These are phyloP conservation scores for Ophiostoma piceae DNA, from an alignment of 2,329 filamentous ascomycete genomes.

Conservation along the genomic window DNA sequence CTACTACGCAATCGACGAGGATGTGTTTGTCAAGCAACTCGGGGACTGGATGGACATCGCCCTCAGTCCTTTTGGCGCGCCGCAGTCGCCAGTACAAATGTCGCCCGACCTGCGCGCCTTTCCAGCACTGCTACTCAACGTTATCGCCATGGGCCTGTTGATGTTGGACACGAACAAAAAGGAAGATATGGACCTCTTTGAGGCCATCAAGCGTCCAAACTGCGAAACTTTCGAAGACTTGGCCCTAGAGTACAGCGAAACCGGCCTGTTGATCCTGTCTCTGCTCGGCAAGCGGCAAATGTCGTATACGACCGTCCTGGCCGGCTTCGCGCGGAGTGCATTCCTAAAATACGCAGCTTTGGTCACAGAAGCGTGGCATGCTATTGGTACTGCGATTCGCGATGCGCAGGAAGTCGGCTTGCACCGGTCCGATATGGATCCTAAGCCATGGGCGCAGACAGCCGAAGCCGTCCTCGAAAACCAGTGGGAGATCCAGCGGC, in stretches of 20 bases:
- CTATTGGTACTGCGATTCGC: slow-evolving; percentile 51
- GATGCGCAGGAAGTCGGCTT: slow-evolving; percentile 60
- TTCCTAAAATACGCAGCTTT: slow-evolving; percentile 56
- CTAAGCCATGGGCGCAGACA: slow-evolving; percentile 43
- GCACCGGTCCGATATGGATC: slow-evolving; percentile 50
- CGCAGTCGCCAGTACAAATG: slow-evolving; percentile 47
- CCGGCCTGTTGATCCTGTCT: slow-evolving; percentile 48
- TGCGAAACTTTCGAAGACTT: slow-evolving; percentile 58
- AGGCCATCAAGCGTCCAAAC: slow-evolving; percentile 53
- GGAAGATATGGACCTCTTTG: slow-evolving; percentile 43
- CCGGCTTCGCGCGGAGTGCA: slow-evolving; percentile 51
- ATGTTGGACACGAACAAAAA: slow-evolving; percentile 42
- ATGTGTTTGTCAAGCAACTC: slow-evolving; percentile 48
- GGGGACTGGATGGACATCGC: slow-evolving; percentile 48
- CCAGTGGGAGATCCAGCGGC: slow-evolving; percentile 53
- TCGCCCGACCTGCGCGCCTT: slow-evolving; percentile 50
- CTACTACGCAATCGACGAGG: slow-evolving; percentile 52
- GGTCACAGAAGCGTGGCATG: slow-evolving; percentile 57
- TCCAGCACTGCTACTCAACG: slow-evolving; percentile 56
- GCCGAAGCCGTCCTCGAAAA: slow-evolving; percentile 49
- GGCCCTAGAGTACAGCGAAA: slow-evolving; percentile 56
- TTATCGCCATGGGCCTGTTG: slow-evolving; percentile 51
- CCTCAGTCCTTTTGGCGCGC: slow-evolving; percentile 43
- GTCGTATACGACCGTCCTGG: slow-evolving; percentile 52
- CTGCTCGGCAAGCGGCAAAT: slow-evolving; percentile 54